These are phyloP conservation scores for Elsinoe fawcettii DNA, from an alignment of 2,329 filamentous ascomycete species.

Conservation along the genomic window DNA sequence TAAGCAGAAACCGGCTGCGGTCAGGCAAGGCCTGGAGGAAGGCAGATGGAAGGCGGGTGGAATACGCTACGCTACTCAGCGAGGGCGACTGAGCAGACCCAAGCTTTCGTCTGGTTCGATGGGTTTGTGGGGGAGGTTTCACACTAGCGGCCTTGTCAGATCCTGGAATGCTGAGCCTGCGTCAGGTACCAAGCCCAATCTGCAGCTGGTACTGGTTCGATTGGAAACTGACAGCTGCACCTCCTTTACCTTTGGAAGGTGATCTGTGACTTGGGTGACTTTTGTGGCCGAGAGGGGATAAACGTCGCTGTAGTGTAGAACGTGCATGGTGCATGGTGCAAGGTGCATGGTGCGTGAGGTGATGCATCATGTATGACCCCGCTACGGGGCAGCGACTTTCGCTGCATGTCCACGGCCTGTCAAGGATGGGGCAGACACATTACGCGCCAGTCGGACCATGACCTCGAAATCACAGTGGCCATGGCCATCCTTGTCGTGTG, in stretches of 20 bases:
- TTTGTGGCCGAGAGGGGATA: not conserved
- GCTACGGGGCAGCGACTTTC: not conserved
- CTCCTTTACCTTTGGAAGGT: not conserved
- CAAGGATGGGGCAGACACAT: not conserved
- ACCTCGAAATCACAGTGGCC: not conserved
- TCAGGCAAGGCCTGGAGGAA: not conserved
- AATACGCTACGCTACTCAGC: constrained; percentile 1
- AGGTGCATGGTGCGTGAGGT: too few species aligned
- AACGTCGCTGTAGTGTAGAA: not conserved
- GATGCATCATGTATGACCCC: not conserved
- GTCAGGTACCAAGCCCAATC: constrained; percentile 7
- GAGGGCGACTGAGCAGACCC: not conserved
- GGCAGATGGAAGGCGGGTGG: constrained; percentile 6
- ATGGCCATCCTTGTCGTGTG: not conserved
- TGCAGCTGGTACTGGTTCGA: not conserved
- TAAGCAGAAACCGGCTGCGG: constrained; percentile 2
- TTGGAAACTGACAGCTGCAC: not conserved
- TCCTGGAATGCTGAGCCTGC: constrained; percentile 10
- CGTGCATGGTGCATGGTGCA: not conserved
- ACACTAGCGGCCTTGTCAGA: constrained; percentile 8
- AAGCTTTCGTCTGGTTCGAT: not conserved
- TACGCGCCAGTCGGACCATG: not conserved
- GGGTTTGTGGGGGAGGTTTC: constrained; percentile 7
- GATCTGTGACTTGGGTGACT: not conserved
- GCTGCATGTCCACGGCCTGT: not conserved